Evolutionary conservation across 2,329 filamentous ascomycete species (phyloP).

Genomic region (Trichoderma sp.): DNA sequence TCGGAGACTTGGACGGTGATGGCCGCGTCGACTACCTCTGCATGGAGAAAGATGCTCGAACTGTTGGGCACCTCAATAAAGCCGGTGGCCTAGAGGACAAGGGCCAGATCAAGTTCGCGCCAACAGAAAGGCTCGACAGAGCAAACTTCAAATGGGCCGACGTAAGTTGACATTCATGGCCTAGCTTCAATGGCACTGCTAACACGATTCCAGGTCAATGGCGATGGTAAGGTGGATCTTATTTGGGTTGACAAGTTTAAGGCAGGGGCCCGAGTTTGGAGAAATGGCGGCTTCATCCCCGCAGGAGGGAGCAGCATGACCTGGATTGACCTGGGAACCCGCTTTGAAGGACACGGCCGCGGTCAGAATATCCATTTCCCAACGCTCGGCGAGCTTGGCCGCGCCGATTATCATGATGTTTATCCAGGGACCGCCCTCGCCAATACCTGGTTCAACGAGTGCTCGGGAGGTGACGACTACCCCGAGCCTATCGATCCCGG

Average conservation of each 20-base stretch:
- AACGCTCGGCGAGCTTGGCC: background rate
- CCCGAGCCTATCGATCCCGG: background rate
- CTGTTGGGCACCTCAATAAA: background rate
- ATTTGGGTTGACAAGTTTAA: background rate
- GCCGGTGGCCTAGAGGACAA: background rate
- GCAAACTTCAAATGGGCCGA: background rate
- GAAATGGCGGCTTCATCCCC: background rate
- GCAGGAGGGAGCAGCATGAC: background rate
- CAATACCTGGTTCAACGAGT: background rate
- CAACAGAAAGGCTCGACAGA: background rate
- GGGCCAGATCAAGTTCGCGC: background rate
- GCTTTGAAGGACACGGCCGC: background rate
- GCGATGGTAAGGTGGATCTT: background rate
- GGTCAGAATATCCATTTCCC: background rate
- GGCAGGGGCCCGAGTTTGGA: background rate
- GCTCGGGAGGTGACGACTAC: background rate
- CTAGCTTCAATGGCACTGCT: background rate
- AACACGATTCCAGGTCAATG: background rate
- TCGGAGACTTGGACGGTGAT: background rate
- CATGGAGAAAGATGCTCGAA: background rate
- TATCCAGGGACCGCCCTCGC: background rate
- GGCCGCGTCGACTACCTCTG: background rate
- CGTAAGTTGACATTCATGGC: background rate
- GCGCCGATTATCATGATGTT: background rate
- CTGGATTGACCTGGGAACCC: background rate